phyloP scores from a whole-genome alignment of 257 asterid genomes.

The Fraxinus excelsior region DNA sequence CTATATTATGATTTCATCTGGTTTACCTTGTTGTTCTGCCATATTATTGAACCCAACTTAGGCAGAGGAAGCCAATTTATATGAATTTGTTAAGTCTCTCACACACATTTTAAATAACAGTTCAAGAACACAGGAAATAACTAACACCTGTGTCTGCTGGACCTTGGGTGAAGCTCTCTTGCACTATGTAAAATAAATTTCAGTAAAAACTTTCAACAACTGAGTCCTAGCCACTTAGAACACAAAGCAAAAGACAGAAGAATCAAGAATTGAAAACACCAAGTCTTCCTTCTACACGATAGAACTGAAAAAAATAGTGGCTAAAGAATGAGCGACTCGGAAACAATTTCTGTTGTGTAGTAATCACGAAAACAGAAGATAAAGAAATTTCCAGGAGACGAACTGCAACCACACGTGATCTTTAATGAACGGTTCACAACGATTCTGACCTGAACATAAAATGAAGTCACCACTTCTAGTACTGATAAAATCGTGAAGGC shows the following conservation, averaged over 20 bases:
- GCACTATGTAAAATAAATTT: too few species aligned
- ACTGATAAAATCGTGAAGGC: background rate
- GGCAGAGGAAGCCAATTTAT: background rate
- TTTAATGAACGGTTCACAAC: background rate
- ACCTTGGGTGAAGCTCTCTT: too few species aligned
- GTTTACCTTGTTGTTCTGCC: background rate
- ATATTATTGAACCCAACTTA: background rate
- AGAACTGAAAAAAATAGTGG: background rate
- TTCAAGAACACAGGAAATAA: too few species aligned
- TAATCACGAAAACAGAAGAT: too few species aligned
- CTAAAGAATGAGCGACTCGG: background rate
- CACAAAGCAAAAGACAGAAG: too few species aligned
- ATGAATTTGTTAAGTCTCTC: background rate
- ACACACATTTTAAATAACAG: too few species aligned
- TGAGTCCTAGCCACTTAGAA: too few species aligned
- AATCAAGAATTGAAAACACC: background rate
- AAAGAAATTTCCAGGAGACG: background rate
- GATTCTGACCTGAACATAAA: background rate
- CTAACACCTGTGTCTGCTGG: too few species aligned
- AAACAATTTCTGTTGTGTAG: background rate
- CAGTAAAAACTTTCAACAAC: too few species aligned
- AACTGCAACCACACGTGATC: background rate
- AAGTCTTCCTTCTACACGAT: background rate
- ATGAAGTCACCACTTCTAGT: background rate
- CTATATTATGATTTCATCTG: background rate